phyloP scores from a whole-genome alignment of 2,329 filamentous ascomycete species.

The Penicillium oxalicum region DNA sequence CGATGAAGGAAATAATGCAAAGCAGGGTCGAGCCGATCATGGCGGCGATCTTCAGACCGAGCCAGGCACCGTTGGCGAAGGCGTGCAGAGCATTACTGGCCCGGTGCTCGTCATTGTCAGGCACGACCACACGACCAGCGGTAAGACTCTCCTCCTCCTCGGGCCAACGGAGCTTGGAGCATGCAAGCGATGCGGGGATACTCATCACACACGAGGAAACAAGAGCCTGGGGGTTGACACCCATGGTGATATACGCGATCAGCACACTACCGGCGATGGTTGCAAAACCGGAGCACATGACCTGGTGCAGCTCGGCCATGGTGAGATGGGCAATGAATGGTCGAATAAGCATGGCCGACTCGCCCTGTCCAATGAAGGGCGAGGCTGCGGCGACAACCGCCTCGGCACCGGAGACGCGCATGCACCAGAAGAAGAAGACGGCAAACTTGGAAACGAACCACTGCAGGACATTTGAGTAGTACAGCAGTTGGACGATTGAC shows the following conservation, averaged over 20 bases:
- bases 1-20: slow-evolving; percentile 74
- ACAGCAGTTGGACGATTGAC: slow-evolving; percentile 79
- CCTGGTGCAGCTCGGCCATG: slow-evolving; percentile 79
- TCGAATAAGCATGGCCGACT: slow-evolving; percentile 86
- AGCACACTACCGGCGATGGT: slow-evolving; percentile 86
- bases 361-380: slow-evolving; percentile 89
- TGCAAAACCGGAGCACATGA: slow-evolving; percentile 88
- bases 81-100: slow-evolving; percentile 79
- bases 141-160: slow-evolving; percentile 83
- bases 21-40: slow-evolving; percentile 77
- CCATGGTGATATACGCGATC: slow-evolving; percentile 77
- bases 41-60: slow-evolving; percentile 78
- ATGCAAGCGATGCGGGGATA: slow-evolving; percentile 82
- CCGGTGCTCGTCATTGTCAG: slow-evolving; percentile 65
- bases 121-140: slow-evolving; percentile 71
- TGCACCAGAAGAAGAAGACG: slow-evolving; percentile 83
- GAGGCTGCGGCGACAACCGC: slow-evolving; percentile 91
- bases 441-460: slow-evolving; percentile 89
- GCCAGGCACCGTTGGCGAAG: slow-evolving; percentile 77
- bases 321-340: slow-evolving; percentile 84
- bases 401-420: slow-evolving; percentile 82
- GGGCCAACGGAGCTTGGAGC: slow-evolving; percentile 84
- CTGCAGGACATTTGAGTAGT: slow-evolving; percentile 73
- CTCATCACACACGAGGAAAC: slow-evolving; percentile 94
- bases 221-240: slow-evolving; percentile 75